phyloP scores from a whole-genome alignment of 1,284 basidiomycete species.

The Sporisorium graminicola region DNA sequence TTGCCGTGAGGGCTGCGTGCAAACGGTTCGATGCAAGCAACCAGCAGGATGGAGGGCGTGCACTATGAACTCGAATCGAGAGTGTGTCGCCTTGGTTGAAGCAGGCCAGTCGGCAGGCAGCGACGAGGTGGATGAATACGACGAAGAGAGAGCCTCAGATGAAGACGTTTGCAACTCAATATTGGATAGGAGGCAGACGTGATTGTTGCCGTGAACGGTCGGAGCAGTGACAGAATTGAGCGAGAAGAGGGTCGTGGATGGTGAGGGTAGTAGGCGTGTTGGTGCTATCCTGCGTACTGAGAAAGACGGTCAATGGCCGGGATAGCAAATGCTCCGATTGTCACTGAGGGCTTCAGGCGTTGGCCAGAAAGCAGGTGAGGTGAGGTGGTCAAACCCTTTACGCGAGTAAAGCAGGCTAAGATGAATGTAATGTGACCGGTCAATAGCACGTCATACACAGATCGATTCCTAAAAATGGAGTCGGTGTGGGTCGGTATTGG shows the following conservation, averaged over 20 bases:
- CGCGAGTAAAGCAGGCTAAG: not conserved
- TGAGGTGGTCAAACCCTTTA: not conserved
- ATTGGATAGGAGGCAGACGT: not conserved
- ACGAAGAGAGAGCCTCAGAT: not conserved
- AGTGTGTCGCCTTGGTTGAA: not conserved
- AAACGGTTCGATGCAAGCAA: no score
- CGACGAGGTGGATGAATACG: not conserved
- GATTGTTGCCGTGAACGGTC: not conserved
- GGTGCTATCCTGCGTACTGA: not conserved
- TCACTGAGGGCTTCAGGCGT: not conserved
- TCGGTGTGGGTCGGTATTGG: not conserved
- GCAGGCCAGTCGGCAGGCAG: not conserved
- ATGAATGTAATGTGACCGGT: not conserved
- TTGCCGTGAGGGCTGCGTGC: no score
- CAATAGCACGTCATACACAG: not conserved
- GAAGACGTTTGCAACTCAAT: not conserved
- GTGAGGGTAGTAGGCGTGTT: no score
- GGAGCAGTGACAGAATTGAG: not conserved
- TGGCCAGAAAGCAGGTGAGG: not conserved
- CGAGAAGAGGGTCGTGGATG: not conserved
- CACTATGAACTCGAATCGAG: no score
- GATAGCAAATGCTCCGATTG: not conserved
- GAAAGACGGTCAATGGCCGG: not conserved
- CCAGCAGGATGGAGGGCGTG: not conserved
- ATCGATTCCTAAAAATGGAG: not conserved